Conservation (phyloP, 495 filamentous ascomycete genomes). For the Penicillium ucsense region DNA sequence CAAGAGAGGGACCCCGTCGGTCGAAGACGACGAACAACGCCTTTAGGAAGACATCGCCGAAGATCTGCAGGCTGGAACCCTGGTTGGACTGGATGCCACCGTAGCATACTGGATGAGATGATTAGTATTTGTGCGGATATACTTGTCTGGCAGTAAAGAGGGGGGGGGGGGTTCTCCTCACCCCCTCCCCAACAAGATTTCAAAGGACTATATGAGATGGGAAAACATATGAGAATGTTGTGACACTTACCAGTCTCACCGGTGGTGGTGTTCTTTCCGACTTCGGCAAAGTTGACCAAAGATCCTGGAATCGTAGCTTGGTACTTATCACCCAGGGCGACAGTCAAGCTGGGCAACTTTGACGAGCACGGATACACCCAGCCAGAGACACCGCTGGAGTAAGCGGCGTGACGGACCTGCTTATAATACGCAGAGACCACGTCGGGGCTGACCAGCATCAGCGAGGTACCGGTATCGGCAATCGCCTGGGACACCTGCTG, state of each 20-base stretch:
- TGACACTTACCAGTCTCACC: conserved; percentile 26
- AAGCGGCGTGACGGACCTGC: conserved; percentile 45
- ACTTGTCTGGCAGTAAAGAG: no score
- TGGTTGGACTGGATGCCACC: conserved; percentile 59
- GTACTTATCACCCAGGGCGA: conserved; percentile 51
- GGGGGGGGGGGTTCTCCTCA: no score
- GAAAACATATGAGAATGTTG: neutral
- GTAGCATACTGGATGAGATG: conserved; percentile 46
- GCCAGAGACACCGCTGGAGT: conserved; percentile 42
- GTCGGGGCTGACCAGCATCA: conserved; percentile 57
- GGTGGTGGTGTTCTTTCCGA: conserved; percentile 36
- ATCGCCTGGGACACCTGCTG: conserved; percentile 37
- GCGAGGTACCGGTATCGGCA: conserved; percentile 64
- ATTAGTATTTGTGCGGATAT: conserved; percentile 1
- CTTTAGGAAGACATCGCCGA: conserved; percentile 74
- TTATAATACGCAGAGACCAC: conserved; percentile 54
- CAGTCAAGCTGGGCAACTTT: conserved; percentile 52
- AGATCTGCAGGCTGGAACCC: conserved; percentile 53
- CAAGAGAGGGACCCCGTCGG: conserved; percentile 34
- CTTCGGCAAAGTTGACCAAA: conserved; percentile 55
- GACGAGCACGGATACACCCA: conserved; percentile 57
- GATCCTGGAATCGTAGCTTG: conserved; percentile 56
- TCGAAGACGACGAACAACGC: conserved; percentile 74
- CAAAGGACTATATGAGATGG: conserved; percentile 29
- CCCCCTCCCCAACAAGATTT: no score